phyloP scores from a whole-genome alignment of 2,329 filamentous ascomycete species.

The Delphinella strobiligena region DNA sequence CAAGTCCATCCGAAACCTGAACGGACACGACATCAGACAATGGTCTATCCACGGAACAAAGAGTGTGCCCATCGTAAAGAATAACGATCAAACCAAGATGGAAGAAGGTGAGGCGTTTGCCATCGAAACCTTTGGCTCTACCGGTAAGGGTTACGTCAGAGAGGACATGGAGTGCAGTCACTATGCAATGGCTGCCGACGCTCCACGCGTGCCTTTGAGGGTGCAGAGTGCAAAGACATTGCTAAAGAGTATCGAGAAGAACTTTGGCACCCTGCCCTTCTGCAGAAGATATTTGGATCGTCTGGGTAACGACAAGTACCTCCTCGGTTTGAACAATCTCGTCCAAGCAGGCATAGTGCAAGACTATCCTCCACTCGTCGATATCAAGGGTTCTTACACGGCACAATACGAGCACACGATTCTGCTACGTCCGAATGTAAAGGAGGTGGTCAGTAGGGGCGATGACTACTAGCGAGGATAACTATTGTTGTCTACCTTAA shows the following conservation, averaged over 20 bases:
- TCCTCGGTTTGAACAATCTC: conserved; percentile 47
- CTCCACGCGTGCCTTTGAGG: conserved; percentile 24
- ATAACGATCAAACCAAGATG: conserved; percentile 39
- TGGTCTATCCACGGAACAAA: conserved; percentile 48
- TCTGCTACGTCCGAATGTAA: conserved; percentile 26
- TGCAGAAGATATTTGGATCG: conserved; percentile 51
- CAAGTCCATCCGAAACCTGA: conserved; percentile 43
- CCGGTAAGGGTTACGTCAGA: conserved; percentile 35
- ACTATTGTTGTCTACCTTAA: no score
- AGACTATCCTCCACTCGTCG: conserved; percentile 43
- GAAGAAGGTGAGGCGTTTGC: conserved; percentile 48
- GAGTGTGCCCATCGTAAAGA: conserved; percentile 43
- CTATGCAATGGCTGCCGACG: conserved; percentile 23
- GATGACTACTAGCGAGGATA: conserved; percentile 20
- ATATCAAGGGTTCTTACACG: conserved; percentile 48
- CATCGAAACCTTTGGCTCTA: conserved; percentile 47
- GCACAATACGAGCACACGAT: conserved; percentile 52
- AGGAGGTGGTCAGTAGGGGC: conserved; percentile 29
- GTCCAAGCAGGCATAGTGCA: conserved; percentile 47
- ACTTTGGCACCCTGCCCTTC: conserved; percentile 52
- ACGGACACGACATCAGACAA: conserved; percentile 42
- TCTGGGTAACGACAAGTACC: conserved; percentile 48
- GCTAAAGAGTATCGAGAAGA: conserved; percentile 47
- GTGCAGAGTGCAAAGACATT: conserved; percentile 45
- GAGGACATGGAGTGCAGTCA: conserved; percentile 34